phyloP scores from a whole-genome alignment of 768 basidiomycete species.

The Clavulina sp. region DNA sequence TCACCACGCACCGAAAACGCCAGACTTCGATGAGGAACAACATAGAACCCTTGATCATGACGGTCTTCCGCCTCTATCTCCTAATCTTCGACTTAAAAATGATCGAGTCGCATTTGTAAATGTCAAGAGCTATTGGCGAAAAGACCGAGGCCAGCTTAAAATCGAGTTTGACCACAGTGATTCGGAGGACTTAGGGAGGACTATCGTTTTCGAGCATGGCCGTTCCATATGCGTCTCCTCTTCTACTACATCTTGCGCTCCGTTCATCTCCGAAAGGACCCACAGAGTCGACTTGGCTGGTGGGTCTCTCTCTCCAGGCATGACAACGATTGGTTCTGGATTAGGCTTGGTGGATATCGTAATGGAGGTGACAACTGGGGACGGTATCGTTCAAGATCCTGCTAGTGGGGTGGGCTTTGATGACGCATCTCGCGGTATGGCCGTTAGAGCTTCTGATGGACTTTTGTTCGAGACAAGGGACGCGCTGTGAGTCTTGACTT shows the following conservation, averaged over 20 bases:
- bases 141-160: neutral
- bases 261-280: slow-evolving; percentile 14
- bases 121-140: slow-evolving; percentile 7
- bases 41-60: slow-evolving; percentile 1
- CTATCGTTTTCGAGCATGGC: slow-evolving; percentile 6
- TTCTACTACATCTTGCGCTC: slow-evolving; percentile 14
- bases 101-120: slow-evolving; percentile 9
- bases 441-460: slow-evolving; percentile 55
- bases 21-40: neutral
- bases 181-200: neutral
- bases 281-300: slow-evolving; percentile 20
- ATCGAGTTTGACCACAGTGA: neutral
- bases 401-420: neutral
- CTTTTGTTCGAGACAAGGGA: slow-evolving; percentile 53
- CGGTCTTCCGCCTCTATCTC: neutral
- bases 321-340: slow-evolving; percentile 19
- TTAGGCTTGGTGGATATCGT: slow-evolving; percentile 21
- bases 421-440: slow-evolving; percentile 19
- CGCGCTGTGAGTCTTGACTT: slow-evolving; percentile 34
- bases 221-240: slow-evolving; percentile 5
- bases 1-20: slow-evolving; percentile 5
- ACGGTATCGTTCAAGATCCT: slow-evolving; percentile 17
- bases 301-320: slow-evolving; percentile 17
- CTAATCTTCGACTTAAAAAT: neutral
- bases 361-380: slow-evolving; percentile 18